Evolutionary conservation across 345 rosid species (phyloP), one percentile per base, ranked within the genome.

Genomic region (Syzygium grande): DNA sequence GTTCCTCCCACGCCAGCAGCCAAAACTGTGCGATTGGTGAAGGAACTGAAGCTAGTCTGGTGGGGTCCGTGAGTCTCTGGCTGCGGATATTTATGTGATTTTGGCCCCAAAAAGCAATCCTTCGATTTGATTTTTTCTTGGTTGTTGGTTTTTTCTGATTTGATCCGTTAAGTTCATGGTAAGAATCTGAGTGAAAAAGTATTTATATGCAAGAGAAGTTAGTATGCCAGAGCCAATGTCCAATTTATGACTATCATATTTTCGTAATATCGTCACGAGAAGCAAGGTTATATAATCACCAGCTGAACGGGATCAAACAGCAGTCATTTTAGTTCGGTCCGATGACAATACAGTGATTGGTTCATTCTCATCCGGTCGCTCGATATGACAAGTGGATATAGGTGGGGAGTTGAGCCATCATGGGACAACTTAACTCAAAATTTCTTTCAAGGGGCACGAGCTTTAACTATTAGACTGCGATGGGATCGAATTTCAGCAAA

Each of bases 71-170:
- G 7, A 43, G 49, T 73, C 73, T 5, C 83, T 38, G 19, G 49
- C 49, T 21, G 83, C 1, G 27, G 8, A 38, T 34, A 17, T 19
- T 38, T 19, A 9, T 34, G 46, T 4, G 43, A 17, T 30, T 8
- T 43, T 16, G 41, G 22, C 5, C 46, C 78, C 9, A 19, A 9
- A 65, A 68, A 16, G 80, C 46, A 34, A 19, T 17, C 4, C 46
- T 73, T 34, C 80, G 25, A 73, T 73, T 73, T 11, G 25, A 34
- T 25, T 21, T 2, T 9, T 9, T 21, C 25, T 2, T 17, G 9
- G 7, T 17, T 19, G 21, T 68, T 0, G 23, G 9, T 34, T 68
- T 9, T 0, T 4, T 16, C 1, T 6, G 25, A 34, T 34, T 9
- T 2, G 25, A 68, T 68, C 41, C 9, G 46, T 11, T 61, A 5